These are phyloP conservation scores for Lachancea cidri DNA, from an alignment of 805 yeast species.

Conservation along the genomic window DNA sequence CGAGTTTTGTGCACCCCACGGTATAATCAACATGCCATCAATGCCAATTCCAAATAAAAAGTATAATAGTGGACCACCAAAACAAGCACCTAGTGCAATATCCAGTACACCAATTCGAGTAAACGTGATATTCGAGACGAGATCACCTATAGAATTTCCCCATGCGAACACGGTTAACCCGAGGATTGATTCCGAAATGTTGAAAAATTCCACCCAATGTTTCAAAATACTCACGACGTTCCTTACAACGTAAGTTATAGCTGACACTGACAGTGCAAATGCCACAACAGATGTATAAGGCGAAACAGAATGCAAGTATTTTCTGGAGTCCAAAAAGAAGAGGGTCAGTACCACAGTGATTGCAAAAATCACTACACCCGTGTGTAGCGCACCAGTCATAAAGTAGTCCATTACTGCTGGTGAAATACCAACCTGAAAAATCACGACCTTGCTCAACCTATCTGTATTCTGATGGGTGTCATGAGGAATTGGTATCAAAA, in stretches of 20 bases:
- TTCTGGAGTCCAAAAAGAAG: background rate
- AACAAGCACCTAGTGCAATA: constrained; percentile 93
- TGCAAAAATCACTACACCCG: background rate
- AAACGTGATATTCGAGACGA: constrained; percentile 75
- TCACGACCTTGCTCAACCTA: background rate
- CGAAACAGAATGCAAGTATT: background rate
- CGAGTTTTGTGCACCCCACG: constrained; percentile 2
- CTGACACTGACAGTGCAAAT: constrained; percentile 57
- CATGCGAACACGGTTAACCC: constrained; percentile 88
- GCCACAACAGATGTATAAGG: constrained; percentile 42
- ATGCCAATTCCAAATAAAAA: constrained; percentile 75
- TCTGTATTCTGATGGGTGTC: background rate
- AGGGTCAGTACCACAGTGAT: background rate
- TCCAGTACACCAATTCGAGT: constrained; percentile 77
- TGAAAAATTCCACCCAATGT: constrained; percentile 51
- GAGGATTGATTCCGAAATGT: constrained; percentile 69
- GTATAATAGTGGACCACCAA: constrained; percentile 86
- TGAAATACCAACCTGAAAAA: background rate
- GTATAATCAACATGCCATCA: constrained; percentile 51
- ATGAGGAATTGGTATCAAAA: constrained; percentile 15
- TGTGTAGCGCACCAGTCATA: background rate
- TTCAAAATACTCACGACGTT: constrained; percentile 56
- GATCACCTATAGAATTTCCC: constrained; percentile 90
- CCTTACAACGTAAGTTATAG: constrained; percentile 47
- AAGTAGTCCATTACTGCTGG: background rate